These are phyloP conservation scores for Diospyros kaki DNA, from an alignment of 148 eudicot species.

Conservation along the genomic window DNA sequence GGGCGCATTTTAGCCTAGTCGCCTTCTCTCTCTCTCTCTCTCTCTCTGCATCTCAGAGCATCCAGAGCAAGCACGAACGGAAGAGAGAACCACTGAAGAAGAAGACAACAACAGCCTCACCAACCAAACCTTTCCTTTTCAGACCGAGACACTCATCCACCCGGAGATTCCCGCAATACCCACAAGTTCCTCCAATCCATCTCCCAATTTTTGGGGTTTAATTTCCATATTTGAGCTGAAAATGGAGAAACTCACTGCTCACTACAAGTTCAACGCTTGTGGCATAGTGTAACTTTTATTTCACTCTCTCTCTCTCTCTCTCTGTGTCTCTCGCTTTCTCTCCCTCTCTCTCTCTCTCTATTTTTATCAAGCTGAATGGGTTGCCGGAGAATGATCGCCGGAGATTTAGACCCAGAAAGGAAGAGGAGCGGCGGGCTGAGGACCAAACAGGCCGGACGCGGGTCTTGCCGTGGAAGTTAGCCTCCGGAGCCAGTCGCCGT, in stretches of 20 bases:
- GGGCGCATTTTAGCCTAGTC: not conserved
- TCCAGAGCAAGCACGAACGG: not conserved
- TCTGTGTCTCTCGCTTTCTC: conserved; percentile 14
- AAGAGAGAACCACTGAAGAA: not conserved
- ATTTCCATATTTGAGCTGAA: not conserved
- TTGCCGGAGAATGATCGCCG: conserved; percentile 33
- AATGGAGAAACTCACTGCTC: conserved; percentile 35
- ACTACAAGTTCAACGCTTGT: conserved; percentile 48
- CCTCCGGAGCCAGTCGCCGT: not conserved
- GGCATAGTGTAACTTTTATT: conserved; percentile 42
- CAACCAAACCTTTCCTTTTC: conserved; percentile 1
- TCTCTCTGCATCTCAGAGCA: no score
- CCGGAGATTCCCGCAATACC: not conserved
- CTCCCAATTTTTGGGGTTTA: not conserved
- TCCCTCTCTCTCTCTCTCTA: not conserved
- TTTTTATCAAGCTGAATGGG: conserved; percentile 32
- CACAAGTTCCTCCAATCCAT: not conserved
- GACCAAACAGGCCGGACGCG: conserved; percentile 95
- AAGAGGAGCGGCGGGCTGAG: conserved; percentile 83
- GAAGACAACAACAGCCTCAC: conserved; percentile 1
- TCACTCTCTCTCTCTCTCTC: conserved; percentile 1
- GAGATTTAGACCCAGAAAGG: conserved; percentile 78
- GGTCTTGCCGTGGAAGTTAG: conserved; percentile 95
- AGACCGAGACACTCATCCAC: not conserved
- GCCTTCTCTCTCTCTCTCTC: not conserved